Base-by-base conservation (phyloP, 345 rosid species). In the Erysimum cheiranthoides region DNA sequence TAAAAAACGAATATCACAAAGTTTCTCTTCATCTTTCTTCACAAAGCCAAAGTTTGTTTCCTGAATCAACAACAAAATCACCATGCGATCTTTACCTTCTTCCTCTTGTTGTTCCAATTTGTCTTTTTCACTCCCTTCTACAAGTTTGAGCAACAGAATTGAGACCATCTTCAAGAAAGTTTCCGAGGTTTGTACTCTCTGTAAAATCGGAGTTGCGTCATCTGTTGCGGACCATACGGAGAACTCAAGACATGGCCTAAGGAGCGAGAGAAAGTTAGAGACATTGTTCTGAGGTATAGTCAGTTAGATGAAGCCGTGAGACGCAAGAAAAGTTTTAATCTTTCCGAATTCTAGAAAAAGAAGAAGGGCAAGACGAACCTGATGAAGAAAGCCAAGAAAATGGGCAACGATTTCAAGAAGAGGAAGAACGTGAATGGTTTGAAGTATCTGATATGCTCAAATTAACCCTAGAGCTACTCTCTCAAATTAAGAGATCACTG, bases 161-260 rank as follows among this genome's bases (percentile, higher is more conserved):
- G 3, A 17, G 7, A 73, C 70, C 11, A 3, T 73, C 14, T 73
- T 73, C 45, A 73, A 40, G 70, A 73, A 73, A 73, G 70, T 70
- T 51, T 34, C 6, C 0, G 76, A 73, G 25, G 25, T 21, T 21
- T 21, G 25, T 21, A 21, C 25, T 21, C 25, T 21, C 25, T 21
- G 25, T 21, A 21, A 21, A 21, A 21, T 62, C 14, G 70, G 63
- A 7, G 27, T 4, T 62, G 63, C 10, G 70, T 73, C 1, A 73
- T 63, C 18, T 27, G 51, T 39, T 61, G 50, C 34, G 43, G 69
- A 17, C 61, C 61, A 11, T 43, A 62, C 7, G 69, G 76, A 3
- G 43, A 14, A 4, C n/a, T 73, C 0, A 53, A 35, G 17, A 73
- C 78, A 57, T 74, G 78, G 78, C 72, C 59, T 21, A 21, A 21